Percentiles rank a stretch among this genome's conserved stretches.
Conservation (phyloP, 208 protist genomes). For the Acanthamoeba triangularis region DNA sequence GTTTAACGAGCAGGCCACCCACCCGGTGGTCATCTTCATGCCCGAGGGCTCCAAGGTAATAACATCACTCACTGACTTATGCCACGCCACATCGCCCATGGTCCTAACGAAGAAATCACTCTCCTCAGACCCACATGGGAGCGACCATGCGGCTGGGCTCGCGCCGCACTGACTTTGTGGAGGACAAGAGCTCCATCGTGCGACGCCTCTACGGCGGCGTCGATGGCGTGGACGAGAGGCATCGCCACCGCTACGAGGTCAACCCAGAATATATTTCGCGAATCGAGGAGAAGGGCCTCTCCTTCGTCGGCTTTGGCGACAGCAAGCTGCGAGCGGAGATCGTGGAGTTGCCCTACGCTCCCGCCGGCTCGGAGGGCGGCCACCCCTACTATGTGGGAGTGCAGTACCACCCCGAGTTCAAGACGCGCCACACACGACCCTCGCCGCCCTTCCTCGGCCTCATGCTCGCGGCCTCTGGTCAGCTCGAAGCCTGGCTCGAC, state of each 20-base stretch:
- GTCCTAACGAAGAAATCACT: neutral
- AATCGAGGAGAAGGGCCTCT: slow-evolving; percentile 94
- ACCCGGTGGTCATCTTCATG: slow-evolving; percentile 95
- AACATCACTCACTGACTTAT: neutral
- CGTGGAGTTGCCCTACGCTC: slow-evolving; percentile 88
- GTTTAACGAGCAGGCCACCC: slow-evolving; percentile 88
- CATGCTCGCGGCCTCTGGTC: slow-evolving; percentile 93
- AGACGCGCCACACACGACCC: slow-evolving; percentile 96
- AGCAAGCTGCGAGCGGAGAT: slow-evolving; percentile 94
- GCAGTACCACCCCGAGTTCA: slow-evolving; percentile 99
- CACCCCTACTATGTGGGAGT: slow-evolving; percentile 95
- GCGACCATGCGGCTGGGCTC: slow-evolving; percentile 99
- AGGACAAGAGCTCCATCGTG: neutral
- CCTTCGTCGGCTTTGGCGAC: slow-evolving; percentile 95
- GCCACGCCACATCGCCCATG: neutral
- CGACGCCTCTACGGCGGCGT: slow-evolving; percentile 67
- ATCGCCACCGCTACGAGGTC: slow-evolving; percentile 99
- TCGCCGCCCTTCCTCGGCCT: slow-evolving; percentile 98
- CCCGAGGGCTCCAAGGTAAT: slow-evolving; percentile 96
- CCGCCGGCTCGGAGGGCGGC: neutral
- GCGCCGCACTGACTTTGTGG: slow-evolving; percentile 40
- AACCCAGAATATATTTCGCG: slow-evolving; percentile 96
- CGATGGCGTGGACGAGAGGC: slow-evolving; percentile 93
- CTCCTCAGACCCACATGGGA: slow-evolving; percentile 93
- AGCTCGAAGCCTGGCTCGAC: slow-evolving; percentile 24